These are phyloP conservation scores for Pseudogymnoascus sp. DNA, from an alignment of 2,329 filamentous ascomycete species.

Conservation along the genomic window DNA sequence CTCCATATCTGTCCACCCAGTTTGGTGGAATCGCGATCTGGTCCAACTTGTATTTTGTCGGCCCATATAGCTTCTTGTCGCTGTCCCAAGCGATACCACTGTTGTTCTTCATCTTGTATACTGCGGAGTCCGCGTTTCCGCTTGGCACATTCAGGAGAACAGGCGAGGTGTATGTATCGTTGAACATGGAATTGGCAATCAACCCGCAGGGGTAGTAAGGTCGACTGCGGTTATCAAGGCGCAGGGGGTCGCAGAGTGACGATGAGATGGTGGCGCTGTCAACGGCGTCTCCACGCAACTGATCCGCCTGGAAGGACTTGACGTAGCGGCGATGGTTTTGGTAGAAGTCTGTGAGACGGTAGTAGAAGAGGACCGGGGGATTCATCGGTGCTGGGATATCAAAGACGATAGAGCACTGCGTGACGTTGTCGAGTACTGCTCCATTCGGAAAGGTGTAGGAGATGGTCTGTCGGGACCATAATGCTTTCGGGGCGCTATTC, in stretches of 20 bases:
- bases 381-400: conserved; percentile 70
- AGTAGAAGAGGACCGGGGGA: conserved; percentile 86
- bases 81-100: conserved; percentile 76
- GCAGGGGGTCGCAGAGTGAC: conserved; percentile 71
- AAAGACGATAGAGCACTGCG: conserved; percentile 67
- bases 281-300: conserved; percentile 68
- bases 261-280: conserved; percentile 52
- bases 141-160: conserved; percentile 47
- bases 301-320: conserved; percentile 74
- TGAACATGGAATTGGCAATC: conserved; percentile 95
- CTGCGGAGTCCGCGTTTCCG: conserved; percentile 34
- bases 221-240: conserved; percentile 45
- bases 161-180: conserved; percentile 75
- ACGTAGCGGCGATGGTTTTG: conserved; percentile 98
- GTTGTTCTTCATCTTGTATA: conserved; percentile 68
- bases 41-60: conserved; percentile 55
- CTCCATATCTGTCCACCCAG: conserved; percentile 65
- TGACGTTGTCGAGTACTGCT: conserved; percentile 33
- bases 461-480: conserved; percentile 25
- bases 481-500: conserved; percentile 17
- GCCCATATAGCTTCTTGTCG: conserved; percentile 72
- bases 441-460: conserved; percentile 34
- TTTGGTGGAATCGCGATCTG: conserved; percentile 79
- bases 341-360: conserved; percentile 95
- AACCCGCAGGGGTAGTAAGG: conserved; percentile 92